Percentiles rank a stretch among this genome's conserved stretches.
phyloP scores from a whole-genome alignment of 306 rosid genomes.

The Adenanthera pavonina region DNA sequence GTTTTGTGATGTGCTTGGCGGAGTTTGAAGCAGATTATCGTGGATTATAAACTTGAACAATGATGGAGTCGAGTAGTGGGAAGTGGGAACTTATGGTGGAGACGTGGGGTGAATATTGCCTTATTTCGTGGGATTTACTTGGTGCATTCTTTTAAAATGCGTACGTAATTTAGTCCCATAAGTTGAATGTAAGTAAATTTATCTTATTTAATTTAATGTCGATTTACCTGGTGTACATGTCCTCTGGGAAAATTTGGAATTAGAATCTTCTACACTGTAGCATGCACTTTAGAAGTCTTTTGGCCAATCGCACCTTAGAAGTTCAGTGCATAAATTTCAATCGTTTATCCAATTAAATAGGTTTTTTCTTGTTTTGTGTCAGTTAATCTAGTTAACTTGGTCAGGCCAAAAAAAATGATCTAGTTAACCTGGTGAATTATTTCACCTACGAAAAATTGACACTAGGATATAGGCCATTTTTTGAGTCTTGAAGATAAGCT shows the following conservation, averaged over 20 bases:
- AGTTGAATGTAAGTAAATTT: not conserved
- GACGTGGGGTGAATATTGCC: conserved; percentile 17
- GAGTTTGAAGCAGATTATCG: not conserved
- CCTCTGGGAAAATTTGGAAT: not conserved
- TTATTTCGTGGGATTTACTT: conserved; percentile 2
- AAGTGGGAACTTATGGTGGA: conserved; percentile 17
- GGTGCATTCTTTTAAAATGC: not conserved
- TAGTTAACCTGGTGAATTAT: not conserved
- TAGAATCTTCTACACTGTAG: not conserved
- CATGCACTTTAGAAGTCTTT: not conserved
- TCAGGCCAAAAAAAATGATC: too few species aligned
- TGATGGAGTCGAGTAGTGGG: conserved; percentile 17
- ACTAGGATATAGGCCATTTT: not conserved
- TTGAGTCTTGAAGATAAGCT: not conserved
- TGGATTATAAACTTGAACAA: conserved; percentile 25
- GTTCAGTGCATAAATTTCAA: too few species aligned
- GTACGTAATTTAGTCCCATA: too few species aligned
- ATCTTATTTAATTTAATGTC: not conserved
- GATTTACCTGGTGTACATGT: not conserved
- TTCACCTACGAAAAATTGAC: not conserved
- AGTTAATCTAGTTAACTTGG: too few species aligned
- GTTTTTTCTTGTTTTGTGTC: too few species aligned
- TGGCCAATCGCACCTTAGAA: too few species aligned
- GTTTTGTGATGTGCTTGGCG: not conserved
- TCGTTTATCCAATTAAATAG: too few species aligned